These are phyloP conservation scores for Tulasnella sp. DNA, from an alignment of 768 basidiomycete genomes.

Conservation along the genomic window DNA sequence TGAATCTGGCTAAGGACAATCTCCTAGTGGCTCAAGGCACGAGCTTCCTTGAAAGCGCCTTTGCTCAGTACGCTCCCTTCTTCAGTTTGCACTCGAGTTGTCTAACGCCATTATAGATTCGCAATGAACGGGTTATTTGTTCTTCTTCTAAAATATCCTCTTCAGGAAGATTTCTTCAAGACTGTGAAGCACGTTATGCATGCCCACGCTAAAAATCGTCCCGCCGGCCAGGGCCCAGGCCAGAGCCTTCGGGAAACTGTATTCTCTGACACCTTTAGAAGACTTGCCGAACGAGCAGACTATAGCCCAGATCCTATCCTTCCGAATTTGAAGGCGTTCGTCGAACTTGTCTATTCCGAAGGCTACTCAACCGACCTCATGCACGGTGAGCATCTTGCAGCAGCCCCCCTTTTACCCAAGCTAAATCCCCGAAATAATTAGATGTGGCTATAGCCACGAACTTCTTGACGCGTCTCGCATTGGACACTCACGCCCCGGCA, in stretches of 20 bases:
- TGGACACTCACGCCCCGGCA: conserved; percentile 43
- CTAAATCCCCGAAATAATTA: conserved; percentile 27
- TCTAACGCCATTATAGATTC: conserved; percentile 37
- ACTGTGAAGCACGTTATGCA: conserved; percentile 14
- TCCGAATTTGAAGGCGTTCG: conserved; percentile 48
- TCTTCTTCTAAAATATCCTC: conserved; percentile 43
- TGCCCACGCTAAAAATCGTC: neutral
- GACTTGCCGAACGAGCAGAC: conserved; percentile 43
- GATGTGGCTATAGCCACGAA: conserved; percentile 51
- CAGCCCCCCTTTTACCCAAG: neutral
- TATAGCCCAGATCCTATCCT: conserved; percentile 39
- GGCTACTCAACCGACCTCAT: conserved; percentile 47
- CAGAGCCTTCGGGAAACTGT: conserved; percentile 39
- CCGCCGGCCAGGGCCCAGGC: conserved; percentile 32
- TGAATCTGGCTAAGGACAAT: conserved; percentile 49
- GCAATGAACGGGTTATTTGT: conserved; percentile 48
- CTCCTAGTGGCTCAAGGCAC: conserved; percentile 50
- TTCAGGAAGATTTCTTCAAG: conserved; percentile 2
- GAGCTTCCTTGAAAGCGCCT: conserved; percentile 45
- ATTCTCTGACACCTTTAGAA: conserved; percentile 39
- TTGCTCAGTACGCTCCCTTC: conserved; percentile 39
- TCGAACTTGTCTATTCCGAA: conserved; percentile 51
- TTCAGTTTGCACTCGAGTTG: neutral
- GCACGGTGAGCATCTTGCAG: conserved; percentile 39
- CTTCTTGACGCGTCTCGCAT: conserved; percentile 47